Conservation (phyloP, 1,139 yeast species). For the Blastobotrys elegans region DNA sequence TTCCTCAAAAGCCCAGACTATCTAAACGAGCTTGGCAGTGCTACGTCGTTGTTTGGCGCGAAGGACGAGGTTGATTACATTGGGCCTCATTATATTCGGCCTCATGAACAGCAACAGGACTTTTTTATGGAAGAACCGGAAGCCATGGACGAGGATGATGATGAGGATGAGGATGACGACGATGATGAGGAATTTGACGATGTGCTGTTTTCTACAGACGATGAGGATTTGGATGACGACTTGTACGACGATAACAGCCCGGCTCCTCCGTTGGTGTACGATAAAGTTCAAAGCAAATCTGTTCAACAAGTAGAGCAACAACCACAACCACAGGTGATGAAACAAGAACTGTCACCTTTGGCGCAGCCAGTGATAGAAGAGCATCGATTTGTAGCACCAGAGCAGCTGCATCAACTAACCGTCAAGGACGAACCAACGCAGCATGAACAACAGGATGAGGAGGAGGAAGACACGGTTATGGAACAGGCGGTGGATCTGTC, state of each 20-base stretch:
- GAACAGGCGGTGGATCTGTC: background rate
- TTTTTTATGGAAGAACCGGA: constrained; percentile 22
- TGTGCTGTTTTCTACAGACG: constrained; percentile 12
- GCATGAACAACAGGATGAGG: background rate
- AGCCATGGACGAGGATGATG: constrained; percentile 26
- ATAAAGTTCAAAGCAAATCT: background rate
- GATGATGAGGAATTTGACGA: constrained; percentile 24
- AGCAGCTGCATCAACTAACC: background rate
- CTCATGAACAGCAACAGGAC: constrained; percentile 10
- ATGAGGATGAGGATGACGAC: constrained; percentile 35
- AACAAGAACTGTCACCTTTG: background rate
- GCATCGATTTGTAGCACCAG: too few relatives aligned
- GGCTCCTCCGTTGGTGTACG: constrained; percentile 3
- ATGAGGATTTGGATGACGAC: constrained; percentile 13
- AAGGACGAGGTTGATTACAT: constrained; percentile 12
- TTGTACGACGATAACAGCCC: constrained; percentile 6
- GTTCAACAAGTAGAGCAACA: background rate
- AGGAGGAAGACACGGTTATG: background rate
- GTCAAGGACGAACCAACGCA: background rate
- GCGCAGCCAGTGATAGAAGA: too few relatives aligned
- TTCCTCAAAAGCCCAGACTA: constrained; percentile 22
- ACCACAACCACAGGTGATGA: background rate
- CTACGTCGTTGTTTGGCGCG: constrained; percentile 8
- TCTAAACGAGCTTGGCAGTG: constrained; percentile 12
- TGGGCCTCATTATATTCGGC: constrained; percentile 13